These are phyloP conservation scores for Pachysolen tannophilus DNA, from an alignment of 805 yeast genomes.

Conservation along the genomic window DNA sequence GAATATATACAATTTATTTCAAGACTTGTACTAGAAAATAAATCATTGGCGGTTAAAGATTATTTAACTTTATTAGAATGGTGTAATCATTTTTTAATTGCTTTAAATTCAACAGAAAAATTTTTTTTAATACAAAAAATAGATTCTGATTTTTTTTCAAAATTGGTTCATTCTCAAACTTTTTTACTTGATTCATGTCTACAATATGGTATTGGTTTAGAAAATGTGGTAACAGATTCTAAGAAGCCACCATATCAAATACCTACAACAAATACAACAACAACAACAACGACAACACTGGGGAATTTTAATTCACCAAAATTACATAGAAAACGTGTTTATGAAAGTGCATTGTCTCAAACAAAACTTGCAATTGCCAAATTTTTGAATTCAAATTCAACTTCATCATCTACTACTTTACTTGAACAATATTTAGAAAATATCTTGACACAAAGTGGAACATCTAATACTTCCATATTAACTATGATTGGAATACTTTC, in stretches of 20 bases:
- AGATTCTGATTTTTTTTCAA: too few relatives aligned
- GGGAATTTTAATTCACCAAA: too few relatives aligned
- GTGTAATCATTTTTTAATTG: constrained; percentile 32
- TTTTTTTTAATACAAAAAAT: constrained; percentile 15
- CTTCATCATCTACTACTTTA: background rate
- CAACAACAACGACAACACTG: too few relatives aligned
- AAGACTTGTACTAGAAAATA: constrained; percentile 21
- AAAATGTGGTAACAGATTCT: constrained; percentile 14
- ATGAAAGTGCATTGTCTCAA: constrained; percentile 3
- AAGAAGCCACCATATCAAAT: constrained; percentile 12
- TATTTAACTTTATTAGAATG: constrained; percentile 51
- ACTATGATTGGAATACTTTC: constrained; percentile 2
- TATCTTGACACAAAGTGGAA: background rate
- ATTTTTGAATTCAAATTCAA: background rate
- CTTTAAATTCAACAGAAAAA: constrained; percentile 15
- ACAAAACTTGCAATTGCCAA: background rate
- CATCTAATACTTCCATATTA: constrained; percentile 3
- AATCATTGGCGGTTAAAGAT: constrained; percentile 47
- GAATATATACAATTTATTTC: constrained; percentile 32
- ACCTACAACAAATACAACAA: too few relatives aligned
- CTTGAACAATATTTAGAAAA: too few relatives aligned
- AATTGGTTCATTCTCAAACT: constrained; percentile 25
- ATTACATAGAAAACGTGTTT: constrained; percentile 13
- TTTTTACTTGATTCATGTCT: constrained; percentile 32
- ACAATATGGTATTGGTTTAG: constrained; percentile 20